Conservation (phyloP, 805 yeast species). For the Nakazawaea wyomingensis region DNA sequence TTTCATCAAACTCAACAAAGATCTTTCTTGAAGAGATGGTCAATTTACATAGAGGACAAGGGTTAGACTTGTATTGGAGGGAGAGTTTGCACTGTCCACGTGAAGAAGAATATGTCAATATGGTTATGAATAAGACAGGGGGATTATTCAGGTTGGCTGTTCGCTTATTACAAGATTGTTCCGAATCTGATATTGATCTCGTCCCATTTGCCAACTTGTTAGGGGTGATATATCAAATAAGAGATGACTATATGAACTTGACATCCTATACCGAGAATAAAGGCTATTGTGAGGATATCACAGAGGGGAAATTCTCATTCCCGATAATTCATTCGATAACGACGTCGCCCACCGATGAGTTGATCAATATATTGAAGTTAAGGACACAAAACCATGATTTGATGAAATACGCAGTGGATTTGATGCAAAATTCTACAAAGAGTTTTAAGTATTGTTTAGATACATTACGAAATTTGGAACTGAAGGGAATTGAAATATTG, state of each 20-base stretch:
- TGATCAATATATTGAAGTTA: conserved; percentile 46
- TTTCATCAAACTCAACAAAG: conserved; percentile 22
- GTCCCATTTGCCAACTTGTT: conserved; percentile 64
- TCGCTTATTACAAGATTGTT: conserved; percentile 45
- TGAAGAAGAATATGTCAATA: conserved; percentile 59
- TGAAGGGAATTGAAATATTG: conserved; percentile 21
- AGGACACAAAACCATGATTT: conserved; percentile 44
- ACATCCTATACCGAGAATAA: conserved; percentile 53
- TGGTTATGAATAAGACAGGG: conserved; percentile 89
- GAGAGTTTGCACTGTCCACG: conserved; percentile 56
- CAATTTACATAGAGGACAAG: conserved; percentile 85
- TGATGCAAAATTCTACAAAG: conserved; percentile 33
- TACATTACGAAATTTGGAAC: conserved; percentile 23
- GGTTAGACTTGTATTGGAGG: conserved; percentile 85
- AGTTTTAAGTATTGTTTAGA: conserved; percentile 35
- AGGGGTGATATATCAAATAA: conserved; percentile 81
- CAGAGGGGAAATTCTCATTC: conserved; percentile 85
- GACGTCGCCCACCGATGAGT: conserved; percentile 29
- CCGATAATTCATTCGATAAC: conserved; percentile 71
- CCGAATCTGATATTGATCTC: conserved; percentile 23
- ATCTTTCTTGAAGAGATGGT: conserved; percentile 69
- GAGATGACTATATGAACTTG: conserved; percentile 79
- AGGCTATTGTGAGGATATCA: conserved; percentile 81
- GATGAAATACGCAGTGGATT: conserved; percentile 46
- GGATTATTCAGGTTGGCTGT: conserved; percentile 79